Evolutionary conservation across 2,329 filamentous ascomycete genomes (phyloP), one percentile per base, ranked within the genome.

Genomic region (Paecilomyces variotii): DNA sequence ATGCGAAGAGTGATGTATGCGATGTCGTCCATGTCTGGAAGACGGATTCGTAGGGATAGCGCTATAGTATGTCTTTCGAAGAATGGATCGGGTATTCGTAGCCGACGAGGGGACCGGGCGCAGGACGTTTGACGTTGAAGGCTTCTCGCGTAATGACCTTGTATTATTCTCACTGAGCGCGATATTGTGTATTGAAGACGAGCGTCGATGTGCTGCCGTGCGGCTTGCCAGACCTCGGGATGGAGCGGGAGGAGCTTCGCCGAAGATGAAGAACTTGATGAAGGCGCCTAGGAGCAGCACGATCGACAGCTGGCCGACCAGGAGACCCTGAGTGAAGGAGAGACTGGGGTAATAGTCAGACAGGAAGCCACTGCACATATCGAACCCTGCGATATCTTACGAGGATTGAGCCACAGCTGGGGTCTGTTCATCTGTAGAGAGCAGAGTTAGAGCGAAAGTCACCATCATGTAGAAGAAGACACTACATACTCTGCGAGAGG

Each of bases 241-340:
- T 63, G 96, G 91, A 61, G 91, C 82, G 1, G 89, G 91, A 0
- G 91, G 91, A 4, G 91, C 86, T 71, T 97, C 94, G 67, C 94
- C 94, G 71, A 99, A 97, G 70, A 99, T 97, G 83, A 99, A 99
- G 84, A 97, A 99, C 73, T 96, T 96, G 76, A 99, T 97, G 77
- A 99, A 97, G 65, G 89, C 90, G 63, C 91, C 92, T 61, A 99
- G 85, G 45, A 99, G 82, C 26, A 97, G 79, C 12, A 96, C 90
- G 53, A 99, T 89, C 1, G 91, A 96, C 56, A 99, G 82, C 74
- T 99, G 94, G 55, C 94, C 94, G 32, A 97, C 82, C 54, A 99
- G 85, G 66, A 99, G 88, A 28, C 94, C 94, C 72, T 96, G 91
- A 0, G 91, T 96, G 74, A 97, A 97, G 35, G 91, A 94, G 65